A percentile compares a stretch with the other conserved stretches of the same genome.
phyloP scores from a whole-genome alignment of 2,329 filamentous ascomycete species.

The Teratosphaeria pseudoeucalypti region DNA sequence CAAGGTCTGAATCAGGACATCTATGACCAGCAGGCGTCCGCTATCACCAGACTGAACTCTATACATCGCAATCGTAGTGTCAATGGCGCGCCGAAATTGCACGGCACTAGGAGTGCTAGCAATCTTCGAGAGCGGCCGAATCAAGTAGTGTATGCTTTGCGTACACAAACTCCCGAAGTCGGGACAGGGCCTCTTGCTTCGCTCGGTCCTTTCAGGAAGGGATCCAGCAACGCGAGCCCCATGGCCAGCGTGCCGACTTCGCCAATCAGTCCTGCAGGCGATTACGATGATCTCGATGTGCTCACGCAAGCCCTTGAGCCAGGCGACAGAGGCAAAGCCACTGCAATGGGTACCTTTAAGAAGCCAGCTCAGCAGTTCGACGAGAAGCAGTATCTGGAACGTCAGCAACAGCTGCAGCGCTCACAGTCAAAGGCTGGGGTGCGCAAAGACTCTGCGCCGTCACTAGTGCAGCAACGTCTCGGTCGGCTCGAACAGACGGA shows the following conservation, averaged over 20 bases:
- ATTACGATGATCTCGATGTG: constrained; percentile 55
- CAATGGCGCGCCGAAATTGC: constrained; percentile 30
- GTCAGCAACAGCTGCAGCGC: constrained; percentile 70
- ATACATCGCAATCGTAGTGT: constrained; percentile 54
- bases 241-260: constrained; percentile 30
- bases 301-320: constrained; percentile 57
- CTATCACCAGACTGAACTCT: constrained; percentile 69
- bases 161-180: constrained; percentile 25
- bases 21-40: constrained; percentile 68
- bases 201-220: constrained; percentile 27
- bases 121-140: constrained; percentile 47
- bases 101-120: constrained; percentile 47
- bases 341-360: constrained; percentile 60
- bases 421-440: constrained; percentile 17
- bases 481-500: constrained; percentile 13
- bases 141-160: constrained; percentile 20
- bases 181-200: constrained; percentile 26
- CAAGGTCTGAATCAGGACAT: constrained; percentile 69
- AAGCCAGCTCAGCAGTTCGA: constrained; percentile 70
- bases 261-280: constrained; percentile 60
- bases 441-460: constrained; percentile 8
- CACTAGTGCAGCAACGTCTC: constrained; percentile 16
- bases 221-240: constrained; percentile 30
- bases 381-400: constrained; percentile 72
- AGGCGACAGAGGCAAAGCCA: constrained; percentile 71